These are phyloP conservation scores for Thielaviopsis euricoi DNA, from an alignment of 2,329 filamentous ascomycete genomes.

Conservation along the genomic window DNA sequence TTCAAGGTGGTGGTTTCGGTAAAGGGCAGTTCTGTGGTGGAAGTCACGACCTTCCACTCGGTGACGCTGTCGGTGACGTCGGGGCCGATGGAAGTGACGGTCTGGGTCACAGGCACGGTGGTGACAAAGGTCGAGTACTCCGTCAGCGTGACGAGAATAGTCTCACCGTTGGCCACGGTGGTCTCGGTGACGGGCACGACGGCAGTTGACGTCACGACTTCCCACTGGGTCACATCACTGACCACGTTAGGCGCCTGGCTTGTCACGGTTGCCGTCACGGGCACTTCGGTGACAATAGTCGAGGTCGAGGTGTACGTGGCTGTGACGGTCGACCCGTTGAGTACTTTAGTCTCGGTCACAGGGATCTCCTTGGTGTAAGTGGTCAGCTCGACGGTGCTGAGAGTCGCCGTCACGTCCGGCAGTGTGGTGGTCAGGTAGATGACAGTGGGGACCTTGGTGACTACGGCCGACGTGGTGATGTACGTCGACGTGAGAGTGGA, in stretches of 20 bases:
- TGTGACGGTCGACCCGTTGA: conserved; percentile 3
- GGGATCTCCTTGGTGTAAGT: conserved; percentile 4
- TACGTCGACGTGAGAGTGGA: conserved; percentile 7
- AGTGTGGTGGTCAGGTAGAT: conserved; percentile 3
- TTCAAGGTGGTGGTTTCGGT: not conserved
- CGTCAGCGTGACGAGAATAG: not conserved
- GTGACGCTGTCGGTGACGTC: not conserved
- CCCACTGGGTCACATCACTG: not conserved
- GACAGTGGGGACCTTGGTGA: conserved; percentile 2
- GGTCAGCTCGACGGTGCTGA: not conserved
- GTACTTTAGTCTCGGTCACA: conserved; percentile 1
- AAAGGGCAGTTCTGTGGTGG: not conserved
- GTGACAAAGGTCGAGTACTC: not conserved
- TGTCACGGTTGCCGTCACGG: not conserved
- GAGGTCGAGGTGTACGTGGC: not conserved
- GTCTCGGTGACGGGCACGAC: not conserved
- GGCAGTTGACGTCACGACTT: not conserved
- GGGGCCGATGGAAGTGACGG: not conserved
- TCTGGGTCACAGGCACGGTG: not conserved
- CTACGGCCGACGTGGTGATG: conserved; percentile 6
- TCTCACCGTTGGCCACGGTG: not conserved
- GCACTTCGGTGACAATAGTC: conserved; percentile 3
- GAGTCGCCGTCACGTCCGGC: conserved; percentile 2
- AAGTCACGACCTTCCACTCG: not conserved
- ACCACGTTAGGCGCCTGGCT: not conserved